A percentile compares a stretch with the other conserved stretches of the same genome.
phyloP scores from a whole-genome alignment of 1,284 basidiomycete species.

The Trametes versicolor region DNA sequence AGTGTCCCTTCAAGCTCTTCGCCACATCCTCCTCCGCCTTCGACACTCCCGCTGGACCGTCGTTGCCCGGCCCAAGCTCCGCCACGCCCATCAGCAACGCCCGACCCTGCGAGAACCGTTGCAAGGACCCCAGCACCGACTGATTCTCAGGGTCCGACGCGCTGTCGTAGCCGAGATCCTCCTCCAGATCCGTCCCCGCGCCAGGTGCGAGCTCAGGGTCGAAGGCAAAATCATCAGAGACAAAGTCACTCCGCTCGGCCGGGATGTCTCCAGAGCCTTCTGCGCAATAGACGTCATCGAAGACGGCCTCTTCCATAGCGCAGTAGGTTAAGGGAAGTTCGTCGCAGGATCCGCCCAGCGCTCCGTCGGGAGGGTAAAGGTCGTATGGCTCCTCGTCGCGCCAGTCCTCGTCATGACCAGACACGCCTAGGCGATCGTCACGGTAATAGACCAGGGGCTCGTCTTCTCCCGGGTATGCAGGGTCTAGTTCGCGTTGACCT shows the following conservation, averaged over 20 bases:
- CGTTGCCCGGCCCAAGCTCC: slow-evolving; percentile 15
- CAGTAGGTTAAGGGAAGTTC: background rate
- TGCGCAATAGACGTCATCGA: background rate
- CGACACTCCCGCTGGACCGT: slow-evolving; percentile 34
- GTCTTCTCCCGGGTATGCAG: background rate
- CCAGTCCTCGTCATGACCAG: background rate
- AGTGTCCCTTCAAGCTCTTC: slow-evolving; percentile 62
- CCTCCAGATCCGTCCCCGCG: slow-evolving; percentile 3
- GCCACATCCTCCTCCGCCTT: slow-evolving; percentile 67
- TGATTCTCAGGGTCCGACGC: slow-evolving; percentile 8
- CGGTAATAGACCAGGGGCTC: too few relatives aligned
- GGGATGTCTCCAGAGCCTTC: background rate
- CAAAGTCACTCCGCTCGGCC: slow-evolving; percentile 3
- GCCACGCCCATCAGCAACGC: slow-evolving; percentile 41
- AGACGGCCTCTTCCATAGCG: background rate
- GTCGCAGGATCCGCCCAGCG: background rate
- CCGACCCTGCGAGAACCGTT: slow-evolving; percentile 55
- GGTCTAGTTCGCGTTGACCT: too few relatives aligned
- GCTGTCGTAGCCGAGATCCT: slow-evolving; percentile 16
- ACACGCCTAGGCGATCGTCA: background rate
- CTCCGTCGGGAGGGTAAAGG: background rate
- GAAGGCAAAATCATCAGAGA: background rate
- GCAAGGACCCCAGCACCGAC: slow-evolving; percentile 26
- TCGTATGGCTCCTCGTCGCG: background rate
- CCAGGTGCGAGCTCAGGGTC: slow-evolving; percentile 5